Evolutionary conservation across 2,329 filamentous ascomycete genomes (phyloP).

Genomic region (Aureobasidium namibiae): DNA sequence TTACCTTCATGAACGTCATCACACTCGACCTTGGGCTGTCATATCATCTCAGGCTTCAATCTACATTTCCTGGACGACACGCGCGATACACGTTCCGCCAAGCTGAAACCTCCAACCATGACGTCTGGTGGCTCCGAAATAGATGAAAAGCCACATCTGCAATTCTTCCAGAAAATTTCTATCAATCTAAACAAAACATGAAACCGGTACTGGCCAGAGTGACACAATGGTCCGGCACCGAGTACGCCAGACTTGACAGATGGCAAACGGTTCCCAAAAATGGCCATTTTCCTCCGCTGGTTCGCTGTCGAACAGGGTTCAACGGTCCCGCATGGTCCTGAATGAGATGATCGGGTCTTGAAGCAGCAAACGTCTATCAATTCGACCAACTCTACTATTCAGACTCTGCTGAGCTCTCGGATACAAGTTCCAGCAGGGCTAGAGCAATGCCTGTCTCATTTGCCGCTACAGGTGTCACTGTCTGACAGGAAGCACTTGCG

Average conservation of each 20-base stretch:
- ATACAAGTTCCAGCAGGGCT: too few relatives aligned
- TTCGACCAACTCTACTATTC: neutral
- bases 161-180: slow-evolving; percentile 5
- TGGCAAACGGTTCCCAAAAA: neutral
- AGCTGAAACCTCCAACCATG: neutral
- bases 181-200: neutral
- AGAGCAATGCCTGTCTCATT: neutral
- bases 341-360: neutral
- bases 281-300: neutral
- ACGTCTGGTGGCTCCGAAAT: neutral
- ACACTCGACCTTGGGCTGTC: neutral
- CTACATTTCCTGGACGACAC: neutral
- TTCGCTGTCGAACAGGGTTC: neutral
- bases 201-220: neutral
- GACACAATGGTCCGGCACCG: neutral
- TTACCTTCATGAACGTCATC: neutral
- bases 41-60: neutral
- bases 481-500: neutral
- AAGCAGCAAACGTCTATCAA: neutral
- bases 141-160: neutral
- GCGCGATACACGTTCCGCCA: neutral
- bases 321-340: slow-evolving; percentile 5
- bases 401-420: neutral
- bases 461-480: neutral
- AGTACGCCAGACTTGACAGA: neutral